A percentile compares a stretch with the other conserved stretches of the same genome.
Evolutionary conservation across 208 protist species (phyloP).

Genomic region (Herpetomonas samuelpessoai): DNA sequence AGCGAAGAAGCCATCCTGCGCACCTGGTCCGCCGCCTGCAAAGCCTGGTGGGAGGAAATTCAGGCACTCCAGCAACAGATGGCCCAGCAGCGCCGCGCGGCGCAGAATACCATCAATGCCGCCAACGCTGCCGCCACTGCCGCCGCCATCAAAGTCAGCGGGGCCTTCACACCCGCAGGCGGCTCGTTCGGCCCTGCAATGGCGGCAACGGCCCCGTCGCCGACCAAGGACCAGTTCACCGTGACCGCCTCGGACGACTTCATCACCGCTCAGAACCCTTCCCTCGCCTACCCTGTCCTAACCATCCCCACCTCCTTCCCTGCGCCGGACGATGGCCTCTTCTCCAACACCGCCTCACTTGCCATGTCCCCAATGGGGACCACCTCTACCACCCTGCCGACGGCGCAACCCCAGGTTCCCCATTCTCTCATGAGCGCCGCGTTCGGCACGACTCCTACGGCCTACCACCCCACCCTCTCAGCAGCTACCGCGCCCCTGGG

Average conservation of each 20-base stretch:
- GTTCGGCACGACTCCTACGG: neutral
- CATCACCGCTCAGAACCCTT: neutral
- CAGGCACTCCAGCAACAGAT: neutral
- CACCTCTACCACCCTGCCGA: neutral
- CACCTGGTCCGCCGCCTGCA: neutral
- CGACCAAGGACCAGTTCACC: neutral
- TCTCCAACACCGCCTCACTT: neutral
- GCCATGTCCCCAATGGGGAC: neutral
- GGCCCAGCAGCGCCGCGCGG: neutral
- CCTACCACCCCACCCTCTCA: neutral
- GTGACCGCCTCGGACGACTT: constrained; percentile 1
- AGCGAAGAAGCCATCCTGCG: neutral
- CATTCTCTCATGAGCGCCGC: neutral
- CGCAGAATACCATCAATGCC: neutral
- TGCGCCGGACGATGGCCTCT: neutral
- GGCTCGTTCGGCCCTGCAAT: neutral
- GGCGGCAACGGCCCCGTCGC: too few species aligned
- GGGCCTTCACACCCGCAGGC: too few species aligned
- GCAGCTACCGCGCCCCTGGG: neutral
- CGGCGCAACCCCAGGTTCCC: neutral
- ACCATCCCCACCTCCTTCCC: neutral
- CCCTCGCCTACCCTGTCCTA: neutral
- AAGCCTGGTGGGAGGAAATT: neutral
- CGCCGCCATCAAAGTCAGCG: neutral
- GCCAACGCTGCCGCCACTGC: neutral